These are phyloP conservation scores for Coemansia biformis DNA, from an alignment of 192 early-diverging fungal genomes.

Conservation along the genomic window DNA sequence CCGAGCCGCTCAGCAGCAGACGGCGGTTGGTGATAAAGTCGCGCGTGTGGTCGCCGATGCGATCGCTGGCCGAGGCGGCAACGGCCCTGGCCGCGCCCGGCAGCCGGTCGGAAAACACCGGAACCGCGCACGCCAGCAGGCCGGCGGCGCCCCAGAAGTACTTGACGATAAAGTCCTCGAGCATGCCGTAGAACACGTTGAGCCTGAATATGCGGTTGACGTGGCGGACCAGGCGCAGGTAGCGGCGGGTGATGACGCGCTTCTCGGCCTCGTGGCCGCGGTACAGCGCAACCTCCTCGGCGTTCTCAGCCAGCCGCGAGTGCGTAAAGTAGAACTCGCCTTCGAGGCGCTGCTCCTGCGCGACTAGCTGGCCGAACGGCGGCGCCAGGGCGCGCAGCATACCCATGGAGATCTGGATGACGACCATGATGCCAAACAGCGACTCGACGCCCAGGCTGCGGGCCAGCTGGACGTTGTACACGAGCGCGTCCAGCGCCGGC, in stretches of 20 bases:
- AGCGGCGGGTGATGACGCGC: conserved; percentile 70
- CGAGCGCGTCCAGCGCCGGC: conserved; percentile 86
- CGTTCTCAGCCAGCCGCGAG: conserved; percentile 89
- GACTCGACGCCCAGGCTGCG: conserved; percentile 80
- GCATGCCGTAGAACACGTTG: conserved; percentile 87
- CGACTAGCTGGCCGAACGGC: conserved; percentile 93
- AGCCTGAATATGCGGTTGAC: conserved; percentile 79
- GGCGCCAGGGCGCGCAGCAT: conserved; percentile 83
- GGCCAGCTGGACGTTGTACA: conserved; percentile 87
- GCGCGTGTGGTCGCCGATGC: conserved; percentile 36
- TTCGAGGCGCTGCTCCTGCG: conserved; percentile 84
- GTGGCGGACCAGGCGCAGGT: conserved; percentile 76
- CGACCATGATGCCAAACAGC: conserved; percentile 72
- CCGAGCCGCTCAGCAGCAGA: conserved; percentile 67
- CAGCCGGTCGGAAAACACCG: conserved; percentile 67
- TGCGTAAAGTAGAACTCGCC: conserved; percentile 95
- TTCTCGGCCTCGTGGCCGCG: conserved; percentile 80
- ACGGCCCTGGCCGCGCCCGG: conserved; percentile 15
- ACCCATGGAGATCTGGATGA: conserved; percentile 71
- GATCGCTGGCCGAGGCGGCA: conserved; percentile 1
- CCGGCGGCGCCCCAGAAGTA: conserved; percentile 97
- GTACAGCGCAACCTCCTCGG: conserved; percentile 93
- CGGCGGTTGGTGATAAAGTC: conserved; percentile 76
- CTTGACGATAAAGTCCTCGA: conserved; percentile 98
- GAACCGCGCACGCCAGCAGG: conserved; percentile 76